Evolutionary conservation across 768 basidiomycete species (phyloP).

Genomic region (Phylloporus rhodoxanthus): DNA sequence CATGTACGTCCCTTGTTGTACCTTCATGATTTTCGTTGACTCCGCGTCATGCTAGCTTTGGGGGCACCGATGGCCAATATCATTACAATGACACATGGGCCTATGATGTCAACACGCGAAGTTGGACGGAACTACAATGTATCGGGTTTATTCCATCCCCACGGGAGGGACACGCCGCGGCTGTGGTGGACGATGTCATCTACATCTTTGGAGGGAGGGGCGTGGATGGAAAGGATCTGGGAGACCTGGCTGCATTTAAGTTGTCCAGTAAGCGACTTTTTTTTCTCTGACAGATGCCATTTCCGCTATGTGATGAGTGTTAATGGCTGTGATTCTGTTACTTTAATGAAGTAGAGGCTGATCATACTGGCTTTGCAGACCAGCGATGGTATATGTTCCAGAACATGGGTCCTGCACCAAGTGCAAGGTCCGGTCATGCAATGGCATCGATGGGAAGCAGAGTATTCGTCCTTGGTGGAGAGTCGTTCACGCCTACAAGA

Average conservation of each 20-base stretch:
- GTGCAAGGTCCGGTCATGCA: slow-evolving; percentile 92
- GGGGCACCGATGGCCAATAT: slow-evolving; percentile 96
- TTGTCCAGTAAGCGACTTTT: slow-evolving; percentile 73
- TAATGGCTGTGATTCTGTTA: neutral
- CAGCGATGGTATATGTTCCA: slow-evolving; percentile 99
- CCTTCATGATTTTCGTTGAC: slow-evolving; percentile 14
- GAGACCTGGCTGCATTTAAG: slow-evolving; percentile 95
- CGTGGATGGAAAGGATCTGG: slow-evolving; percentile 93
- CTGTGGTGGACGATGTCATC: slow-evolving; percentile 94
- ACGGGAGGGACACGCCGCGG: slow-evolving; percentile 93
- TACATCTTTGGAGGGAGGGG: slow-evolving; percentile 97
- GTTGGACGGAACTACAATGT: slow-evolving; percentile 89
- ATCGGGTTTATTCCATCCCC: slow-evolving; percentile 96
- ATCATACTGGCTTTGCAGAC: slow-evolving; percentile 43
- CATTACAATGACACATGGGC: slow-evolving; percentile 99
- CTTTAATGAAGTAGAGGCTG: slow-evolving; percentile 7
- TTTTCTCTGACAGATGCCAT: neutral
- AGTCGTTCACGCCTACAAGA: slow-evolving; percentile 69
- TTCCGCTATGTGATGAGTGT: neutral
- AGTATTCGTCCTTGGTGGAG: slow-evolving; percentile 93
- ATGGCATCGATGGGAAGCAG: slow-evolving; percentile 89
- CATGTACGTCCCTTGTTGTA: slow-evolving; percentile 49
- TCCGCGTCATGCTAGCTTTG: slow-evolving; percentile 58
- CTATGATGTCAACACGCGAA: slow-evolving; percentile 73
- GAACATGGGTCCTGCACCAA: slow-evolving; percentile 97